These are phyloP conservation scores for Pestalotiopsis sp. DNA, from an alignment of 2,329 filamentous ascomycete genomes.

Conservation along the genomic window DNA sequence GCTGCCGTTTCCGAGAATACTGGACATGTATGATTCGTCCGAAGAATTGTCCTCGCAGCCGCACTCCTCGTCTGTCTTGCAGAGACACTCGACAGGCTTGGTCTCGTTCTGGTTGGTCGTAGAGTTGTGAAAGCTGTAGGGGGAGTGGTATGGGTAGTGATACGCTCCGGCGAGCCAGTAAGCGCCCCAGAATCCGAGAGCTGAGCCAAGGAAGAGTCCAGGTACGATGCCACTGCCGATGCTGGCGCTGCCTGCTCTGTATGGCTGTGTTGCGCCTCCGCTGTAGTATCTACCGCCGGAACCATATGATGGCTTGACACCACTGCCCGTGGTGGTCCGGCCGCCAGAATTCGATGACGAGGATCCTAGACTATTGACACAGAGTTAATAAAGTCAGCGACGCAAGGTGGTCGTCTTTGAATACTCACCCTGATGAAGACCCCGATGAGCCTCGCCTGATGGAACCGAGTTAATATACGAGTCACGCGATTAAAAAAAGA, in stretches of 20 bases:
- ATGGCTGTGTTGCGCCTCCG: conserved; percentile 65
- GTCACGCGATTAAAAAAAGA: not conserved
- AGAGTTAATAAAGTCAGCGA: not conserved
- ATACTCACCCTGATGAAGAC: conserved; percentile 1
- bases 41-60: conserved; percentile 67
- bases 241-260: conserved; percentile 52
- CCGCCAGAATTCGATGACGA: conserved; percentile 48
- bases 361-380: not conserved
- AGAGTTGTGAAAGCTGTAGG: conserved; percentile 50
- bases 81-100: conserved; percentile 63
- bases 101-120: conserved; percentile 57
- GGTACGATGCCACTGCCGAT: conserved; percentile 52
- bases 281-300: conserved; percentile 64
- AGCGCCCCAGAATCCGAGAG: conserved; percentile 58
- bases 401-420: not conserved
- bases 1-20: conserved; percentile 67
- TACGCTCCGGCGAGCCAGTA: conserved; percentile 57
- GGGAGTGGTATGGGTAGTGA: conserved; percentile 53
- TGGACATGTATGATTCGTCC: conserved; percentile 59
- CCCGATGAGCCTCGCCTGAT: conserved; percentile 1
- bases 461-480: not conserved
- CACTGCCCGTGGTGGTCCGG: conserved; percentile 58
- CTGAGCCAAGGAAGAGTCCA: conserved; percentile 48
- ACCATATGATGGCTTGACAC: conserved; percentile 58
- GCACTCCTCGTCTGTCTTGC: conserved; percentile 52